Base-by-base conservation (phyloP, 805 yeast species). In the Jamesozyma rosinii region DNA sequence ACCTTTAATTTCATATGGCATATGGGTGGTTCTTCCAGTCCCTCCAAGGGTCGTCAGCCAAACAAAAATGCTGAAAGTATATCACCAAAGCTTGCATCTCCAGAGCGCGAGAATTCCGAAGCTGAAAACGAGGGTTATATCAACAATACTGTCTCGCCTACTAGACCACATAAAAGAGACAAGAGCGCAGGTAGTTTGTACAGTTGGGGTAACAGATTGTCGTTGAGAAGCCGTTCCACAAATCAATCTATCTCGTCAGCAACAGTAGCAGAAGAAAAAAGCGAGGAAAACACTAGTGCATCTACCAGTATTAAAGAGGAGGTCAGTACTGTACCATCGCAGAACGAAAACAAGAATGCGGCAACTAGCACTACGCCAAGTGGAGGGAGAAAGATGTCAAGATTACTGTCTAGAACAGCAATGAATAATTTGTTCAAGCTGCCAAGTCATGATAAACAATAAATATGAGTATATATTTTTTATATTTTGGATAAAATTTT, bases 1-100 rank as follows among this genome's bases (percentile, higher is more conserved):
- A 48, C 54, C 13, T 58, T 56, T 31, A 57, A 51, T 41, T 52
- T 49, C 43, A 48, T 56, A 21, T 58, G 63, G 63, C 55, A 55
- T 36, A 41, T 45, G 8, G 33, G 44, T 20, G 26, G 43, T 10
- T 37, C 50, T 5, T 38, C 50, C 3, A 24, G 10, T 24, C 29
- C 29, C 6, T 24, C 29, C 6, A 24, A 24, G 11, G 6, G 10
- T 24, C 6, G 11, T 24, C 6, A 24, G 6, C 29, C 6, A 24
- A 24, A 24, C 29, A 24, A 11, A 24, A 32, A 10, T 32, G 21
- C 24, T 36, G 19, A 15, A 17, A 33, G 6, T 11, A n/a, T 34
- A 22, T n/a, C n/a, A 18, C 24, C 14, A 35, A 35, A 14, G 37
- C 6, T 11, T 8, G 11, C 11, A 8, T 11, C 29, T 6, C 10